Evolutionary conservation across 169 alveolate species (phyloP).

Genomic region (Plasmodium malariae): DNA sequence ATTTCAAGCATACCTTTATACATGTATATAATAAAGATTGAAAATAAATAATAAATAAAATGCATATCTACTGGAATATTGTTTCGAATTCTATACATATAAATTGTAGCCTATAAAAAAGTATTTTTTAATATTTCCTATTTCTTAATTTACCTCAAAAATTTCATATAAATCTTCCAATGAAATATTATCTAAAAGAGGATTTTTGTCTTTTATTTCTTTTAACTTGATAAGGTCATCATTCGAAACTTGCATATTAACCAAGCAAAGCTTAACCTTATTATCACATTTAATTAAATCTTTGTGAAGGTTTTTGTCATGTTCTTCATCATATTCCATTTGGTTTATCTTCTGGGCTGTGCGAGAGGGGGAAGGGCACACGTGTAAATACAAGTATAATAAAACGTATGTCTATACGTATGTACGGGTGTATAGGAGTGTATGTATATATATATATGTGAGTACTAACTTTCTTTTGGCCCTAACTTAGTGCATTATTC

Average conservation of each 20-base stretch:
- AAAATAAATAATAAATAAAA: not conserved
- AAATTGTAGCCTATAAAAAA: not conserved
- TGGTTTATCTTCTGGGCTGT: slow-evolving; percentile 65
- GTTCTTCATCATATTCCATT: slow-evolving; percentile 56
- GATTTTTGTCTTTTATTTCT: slow-evolving; percentile 43
- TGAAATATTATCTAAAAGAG: slow-evolving; percentile 36
- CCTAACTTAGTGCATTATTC: too few relatives aligned
- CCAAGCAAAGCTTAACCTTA: slow-evolving; percentile 29
- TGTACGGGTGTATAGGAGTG: not conserved
- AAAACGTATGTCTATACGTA: not conserved
- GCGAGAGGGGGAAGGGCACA: not conserved
- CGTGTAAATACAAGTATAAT: not conserved
- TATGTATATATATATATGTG: too few relatives aligned
- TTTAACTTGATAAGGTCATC: slow-evolving; percentile 28
- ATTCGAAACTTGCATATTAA: slow-evolving; percentile 28
- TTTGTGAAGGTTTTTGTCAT: slow-evolving; percentile 21
- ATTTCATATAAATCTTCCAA: slow-evolving; percentile 71
- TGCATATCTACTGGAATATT: not conserved
- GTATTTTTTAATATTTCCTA: not conserved
- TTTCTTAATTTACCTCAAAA: slow-evolving; percentile 41
- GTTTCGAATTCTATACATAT: too few relatives aligned
- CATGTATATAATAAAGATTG: not conserved
- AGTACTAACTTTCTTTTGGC: too few relatives aligned
- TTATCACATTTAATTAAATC: slow-evolving; percentile 41
- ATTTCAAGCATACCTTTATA: not conserved